A percentile compares a stretch with the other conserved stretches of the same genome.
Conservation (phyloP, 1,284 basidiomycete genomes). For the Boletus smithii region DNA sequence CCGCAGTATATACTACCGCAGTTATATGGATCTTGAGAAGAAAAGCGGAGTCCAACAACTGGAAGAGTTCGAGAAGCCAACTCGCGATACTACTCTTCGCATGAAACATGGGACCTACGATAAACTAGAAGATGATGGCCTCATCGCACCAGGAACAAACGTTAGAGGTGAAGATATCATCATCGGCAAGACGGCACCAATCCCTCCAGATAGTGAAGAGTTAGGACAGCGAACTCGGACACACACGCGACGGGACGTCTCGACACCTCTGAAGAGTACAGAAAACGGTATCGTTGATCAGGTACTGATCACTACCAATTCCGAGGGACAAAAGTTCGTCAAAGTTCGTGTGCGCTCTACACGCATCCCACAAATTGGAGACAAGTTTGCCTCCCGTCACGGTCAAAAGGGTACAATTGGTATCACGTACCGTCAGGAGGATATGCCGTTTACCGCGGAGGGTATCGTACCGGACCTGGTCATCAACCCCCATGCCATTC, state of each 20-base stretch:
- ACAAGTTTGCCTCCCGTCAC: conserved; percentile 99
- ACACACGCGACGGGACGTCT: conserved; percentile 92
- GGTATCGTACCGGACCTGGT: conserved; percentile 96
- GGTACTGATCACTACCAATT: conserved; percentile 94
- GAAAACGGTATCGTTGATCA: conserved; percentile 98
- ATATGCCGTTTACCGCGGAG: conserved; percentile 98
- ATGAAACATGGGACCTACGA: conserved; percentile 99
- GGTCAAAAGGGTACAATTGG: conserved; percentile 99
- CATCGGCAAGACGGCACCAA: conserved; percentile 97
- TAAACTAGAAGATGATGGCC: conserved; percentile 94
- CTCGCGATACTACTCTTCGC: conserved; percentile 87
- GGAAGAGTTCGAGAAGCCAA: conserved; percentile 98
- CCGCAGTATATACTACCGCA: conserved; percentile 97
- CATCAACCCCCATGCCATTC: conserved; percentile 99
- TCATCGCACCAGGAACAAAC: conserved; percentile 93
- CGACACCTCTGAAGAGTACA: conserved; percentile 95
- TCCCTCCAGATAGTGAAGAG: conserved; percentile 95
- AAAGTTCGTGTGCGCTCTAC: conserved; percentile 96
- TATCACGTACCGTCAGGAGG: conserved; percentile 98
- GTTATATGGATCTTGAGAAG: conserved; percentile 98
- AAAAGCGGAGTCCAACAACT: conserved; percentile 89
- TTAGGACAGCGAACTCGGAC: conserved; percentile 90
- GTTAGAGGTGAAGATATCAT: conserved; percentile 98
- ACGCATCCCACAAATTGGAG: conserved; percentile 94
- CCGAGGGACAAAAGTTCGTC: conserved; percentile 96